Conservation (phyloP, 345 rosid genomes). For the Gossypium raimondii region DNA sequence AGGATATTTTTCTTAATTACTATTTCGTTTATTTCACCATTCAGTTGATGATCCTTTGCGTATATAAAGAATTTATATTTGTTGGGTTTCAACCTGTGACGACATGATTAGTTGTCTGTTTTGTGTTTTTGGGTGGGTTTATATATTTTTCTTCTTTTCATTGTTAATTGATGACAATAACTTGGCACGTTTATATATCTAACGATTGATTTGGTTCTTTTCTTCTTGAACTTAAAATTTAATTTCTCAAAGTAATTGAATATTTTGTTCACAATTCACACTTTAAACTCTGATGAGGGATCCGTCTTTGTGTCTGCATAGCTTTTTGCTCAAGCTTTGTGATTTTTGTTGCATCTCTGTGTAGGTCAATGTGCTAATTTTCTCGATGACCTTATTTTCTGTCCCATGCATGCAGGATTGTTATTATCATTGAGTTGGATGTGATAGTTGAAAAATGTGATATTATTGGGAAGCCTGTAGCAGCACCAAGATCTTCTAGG, state of each 20-base stretch:
- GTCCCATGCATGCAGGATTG: slow-evolving; percentile 46
- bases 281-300: not conserved
- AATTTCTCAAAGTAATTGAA: not conserved
- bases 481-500: slow-evolving; percentile 26
- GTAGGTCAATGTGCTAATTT: not conserved
- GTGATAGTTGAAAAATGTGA: slow-evolving; percentile 39
- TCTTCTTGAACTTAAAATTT: not conserved
- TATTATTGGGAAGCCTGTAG: slow-evolving; percentile 49
- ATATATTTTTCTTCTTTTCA: not conserved
- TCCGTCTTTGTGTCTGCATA: not conserved
- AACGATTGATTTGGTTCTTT: not conserved
- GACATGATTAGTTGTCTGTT: not conserved
- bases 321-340: not conserved
- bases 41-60: not conserved
- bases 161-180: not conserved
- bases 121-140: not conserved
- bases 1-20: not conserved
- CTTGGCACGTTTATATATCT: not conserved
- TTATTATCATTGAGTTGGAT: slow-evolving; percentile 56
- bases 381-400: slow-evolving; percentile 5
- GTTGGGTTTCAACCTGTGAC: not conserved
- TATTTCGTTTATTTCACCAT: not conserved
- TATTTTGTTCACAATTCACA: not conserved
- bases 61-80: not conserved
- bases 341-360: not conserved